Evolutionary conservation across 1,139 yeast genomes (phyloP), one percentile per base, ranked within the genome.

Genomic region (Yamadazyma mexicana): DNA sequence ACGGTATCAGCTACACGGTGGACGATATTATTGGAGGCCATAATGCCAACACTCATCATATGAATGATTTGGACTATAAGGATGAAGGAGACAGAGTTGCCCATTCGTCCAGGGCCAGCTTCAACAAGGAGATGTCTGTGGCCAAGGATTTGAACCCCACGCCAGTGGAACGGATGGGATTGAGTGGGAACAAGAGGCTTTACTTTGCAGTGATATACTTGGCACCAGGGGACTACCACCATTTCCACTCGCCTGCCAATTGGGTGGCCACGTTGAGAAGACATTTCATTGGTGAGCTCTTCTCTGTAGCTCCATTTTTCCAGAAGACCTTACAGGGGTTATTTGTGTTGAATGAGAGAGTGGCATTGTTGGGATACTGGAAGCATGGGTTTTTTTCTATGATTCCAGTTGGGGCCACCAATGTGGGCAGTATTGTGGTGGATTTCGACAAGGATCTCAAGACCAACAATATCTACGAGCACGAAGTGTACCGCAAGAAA

Each of bases 361-460:
- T 94, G 7, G 95, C 98, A 0, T 69, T 94, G 37, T 75, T 94
- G 45, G 99, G 99, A 2, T 83, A 87, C 55, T 94, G 98, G 98
- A 87, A 87, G 58, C 78, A 92, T 61, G 99, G 99, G 0, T 94
- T 94, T 58, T 92, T 92, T 67, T 85, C 95, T 47, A 94, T 94
- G 99, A 91, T 96, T 2, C 98, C 98, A 0, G 98, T 94, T 9
- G 99, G 99, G 18, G 99, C 99, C 22, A 94, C 98, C 5, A 94
- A 94, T 61, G 99, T 94, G 29, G 99, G 99, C 15, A 85, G 95
- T 54, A 92, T 94, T 50, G 81, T 86, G 43, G 78, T 94, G 48
- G 88, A 91, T 58, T 94, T 94, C 55, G 99, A 94, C 64, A 84
- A 86, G 62, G 92, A 88, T 56, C 75, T 94, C 55, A 79, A 83